Conservation (phyloP, 345 rosid species). For the Sonneratia alba region DNA sequence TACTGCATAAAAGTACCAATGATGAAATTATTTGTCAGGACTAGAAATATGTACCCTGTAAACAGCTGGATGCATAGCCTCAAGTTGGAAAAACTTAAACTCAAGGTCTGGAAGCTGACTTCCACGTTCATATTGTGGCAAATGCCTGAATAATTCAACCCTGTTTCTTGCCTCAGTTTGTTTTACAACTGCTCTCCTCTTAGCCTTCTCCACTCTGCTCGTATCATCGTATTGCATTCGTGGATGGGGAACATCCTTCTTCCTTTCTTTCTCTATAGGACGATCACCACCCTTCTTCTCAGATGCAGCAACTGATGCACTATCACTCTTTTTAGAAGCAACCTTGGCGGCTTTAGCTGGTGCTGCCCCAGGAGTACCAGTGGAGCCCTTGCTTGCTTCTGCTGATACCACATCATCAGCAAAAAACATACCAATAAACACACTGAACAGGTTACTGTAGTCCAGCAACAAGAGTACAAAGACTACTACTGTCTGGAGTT, state of each 20-base stretch:
- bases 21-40: background rate
- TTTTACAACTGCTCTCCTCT: constrained; percentile 77
- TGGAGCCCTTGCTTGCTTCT: constrained; percentile 3
- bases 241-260: constrained; percentile 92
- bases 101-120: constrained; percentile 80
- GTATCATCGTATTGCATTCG: constrained; percentile 90
- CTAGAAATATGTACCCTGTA: constrained; percentile 47
- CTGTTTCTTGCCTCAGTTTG: constrained; percentile 82
- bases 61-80: constrained; percentile 88
- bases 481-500: background rate
- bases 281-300: constrained; percentile 76
- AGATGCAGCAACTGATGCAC: constrained; percentile 33
- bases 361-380: background rate
- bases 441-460: background rate
- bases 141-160: constrained; percentile 92
- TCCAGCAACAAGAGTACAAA: background rate
- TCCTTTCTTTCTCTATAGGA: constrained; percentile 68
- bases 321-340: constrained; percentile 53
- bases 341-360: constrained; percentile 43
- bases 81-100: constrained; percentile 74
- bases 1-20: background rate
- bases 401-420: constrained; percentile 3
- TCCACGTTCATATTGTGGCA: constrained; percentile 95
- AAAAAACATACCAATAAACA: background rate
- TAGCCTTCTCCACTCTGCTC: constrained; percentile 87